Percentiles rank a stretch among this genome's conserved stretches.
Evolutionary conservation across 768 basidiomycete species (phyloP).

Genomic region (Austroboletus festivus): DNA sequence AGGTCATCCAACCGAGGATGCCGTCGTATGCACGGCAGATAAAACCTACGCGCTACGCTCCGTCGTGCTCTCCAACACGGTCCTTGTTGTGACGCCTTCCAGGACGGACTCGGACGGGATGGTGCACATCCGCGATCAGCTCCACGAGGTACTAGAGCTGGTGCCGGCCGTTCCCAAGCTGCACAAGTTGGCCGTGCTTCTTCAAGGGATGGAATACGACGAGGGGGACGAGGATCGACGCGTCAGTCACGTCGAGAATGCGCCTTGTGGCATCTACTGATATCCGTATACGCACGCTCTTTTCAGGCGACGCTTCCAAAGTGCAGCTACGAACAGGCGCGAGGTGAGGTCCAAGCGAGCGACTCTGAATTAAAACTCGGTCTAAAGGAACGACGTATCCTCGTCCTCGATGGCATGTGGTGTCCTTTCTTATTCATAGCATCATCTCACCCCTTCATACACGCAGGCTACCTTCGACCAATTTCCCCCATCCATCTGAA

Average conservation of each 20-base stretch:
- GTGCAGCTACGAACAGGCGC: conserved; percentile 54
- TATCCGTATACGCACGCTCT: not conserved
- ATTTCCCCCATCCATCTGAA: conserved; percentile 65
- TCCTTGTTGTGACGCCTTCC: conserved; percentile 66
- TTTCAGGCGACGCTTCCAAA: conserved; percentile 44
- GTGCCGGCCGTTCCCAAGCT: conserved; percentile 74
- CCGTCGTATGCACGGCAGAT: conserved; percentile 80
- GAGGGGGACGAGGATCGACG: conserved; percentile 50
- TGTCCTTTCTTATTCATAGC: not conserved
- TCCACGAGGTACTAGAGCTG: conserved; percentile 83
- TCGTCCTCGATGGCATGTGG: conserved; percentile 67
- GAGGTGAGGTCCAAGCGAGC: conserved; percentile 73
- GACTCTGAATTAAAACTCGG: conserved; percentile 67
- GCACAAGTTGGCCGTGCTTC: conserved; percentile 56
- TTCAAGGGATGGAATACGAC: conserved; percentile 69
- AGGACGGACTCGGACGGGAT: conserved; percentile 35
- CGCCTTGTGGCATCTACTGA: not conserved
- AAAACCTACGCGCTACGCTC: conserved; percentile 83
- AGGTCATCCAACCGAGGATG: conserved; percentile 78
- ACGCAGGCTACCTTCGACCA: conserved; percentile 66
- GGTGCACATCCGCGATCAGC: conserved; percentile 72
- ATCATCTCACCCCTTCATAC: not conserved
- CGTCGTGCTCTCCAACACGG: conserved; percentile 84
- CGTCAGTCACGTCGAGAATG: conserved; percentile 17
- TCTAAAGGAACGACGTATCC: conserved; percentile 64